Evolutionary conservation across 345 rosid genomes (phyloP), one percentile per base, ranked within the genome.

Genomic region (Garcia nutans): DNA sequence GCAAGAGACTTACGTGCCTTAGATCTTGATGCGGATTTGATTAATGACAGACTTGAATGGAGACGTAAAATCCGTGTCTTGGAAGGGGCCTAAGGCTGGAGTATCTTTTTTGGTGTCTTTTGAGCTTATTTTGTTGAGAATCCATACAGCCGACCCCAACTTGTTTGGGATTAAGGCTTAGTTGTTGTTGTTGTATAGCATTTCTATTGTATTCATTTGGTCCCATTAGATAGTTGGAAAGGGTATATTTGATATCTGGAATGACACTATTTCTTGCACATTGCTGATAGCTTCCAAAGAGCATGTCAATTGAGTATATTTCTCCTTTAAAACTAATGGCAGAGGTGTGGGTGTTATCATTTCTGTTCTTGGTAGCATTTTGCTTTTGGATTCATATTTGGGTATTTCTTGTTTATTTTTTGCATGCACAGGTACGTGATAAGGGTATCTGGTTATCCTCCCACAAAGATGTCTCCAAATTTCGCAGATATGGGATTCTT

Each of bases 391-490:
- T 67, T 28, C 13, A n/a, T 23, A 10, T 33, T 56, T 23, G 33
- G 0, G 17, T n/a, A 49, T 24, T 22, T 49, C n/a, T 9, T 65
- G 6, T 67, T 65, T 62, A 24, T 64, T 74, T 70, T 1, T 52
- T 61, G 56, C 23, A 12, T 37, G 16, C 65, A 71, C 82, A 92
- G 98, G 89, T 93, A 72, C 90, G 88, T 72, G 93, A 93, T 76
- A 93, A 79, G 79, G 86, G 85, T 42, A 68, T 79, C 59, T 92
- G 98, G 98, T 77, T 92, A 72, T 82, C 87, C 82, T 93, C 97
- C 55, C 82, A 88, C 86, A 89, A 85, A 80, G 92, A 90, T 82
- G 92, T 82, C 56, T 77, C 77, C 26, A 86, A 83, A 74, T 84
- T 69, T 54, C 87, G 85, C 11, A 88, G 86, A 81, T 85, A 65